A percentile compares a stretch with the other conserved stretches of the same genome.
phyloP scores from a whole-genome alignment of 768 basidiomycete species.

The Suillus cothurnatus region DNA sequence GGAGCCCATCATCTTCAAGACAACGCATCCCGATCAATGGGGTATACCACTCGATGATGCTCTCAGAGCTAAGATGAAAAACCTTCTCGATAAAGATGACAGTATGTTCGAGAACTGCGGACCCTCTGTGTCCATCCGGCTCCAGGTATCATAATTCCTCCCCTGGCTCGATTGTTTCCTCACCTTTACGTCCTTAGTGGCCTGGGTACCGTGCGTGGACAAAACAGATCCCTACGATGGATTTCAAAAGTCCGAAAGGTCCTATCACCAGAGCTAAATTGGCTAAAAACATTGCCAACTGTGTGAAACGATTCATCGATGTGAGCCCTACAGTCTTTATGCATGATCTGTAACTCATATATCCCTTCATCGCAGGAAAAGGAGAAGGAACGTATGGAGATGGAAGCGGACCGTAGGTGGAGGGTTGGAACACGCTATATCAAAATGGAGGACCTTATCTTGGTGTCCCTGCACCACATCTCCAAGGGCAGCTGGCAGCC shows the following conservation, averaged over 20 bases:
- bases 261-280: constrained; percentile 78
- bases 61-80: constrained; percentile 57
- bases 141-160: constrained; percentile 53
- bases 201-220: constrained; percentile 80
- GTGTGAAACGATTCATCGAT: constrained; percentile 66
- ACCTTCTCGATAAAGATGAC: constrained; percentile 59
- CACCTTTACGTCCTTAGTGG: constrained; percentile 51
- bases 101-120: constrained; percentile 72
- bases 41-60: constrained; percentile 70
- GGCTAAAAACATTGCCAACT: constrained; percentile 80
- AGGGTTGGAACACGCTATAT: constrained; percentile 59
- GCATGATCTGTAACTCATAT: constrained; percentile 10
- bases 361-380: constrained; percentile 43
- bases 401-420: constrained; percentile 64
- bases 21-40: constrained; percentile 51
- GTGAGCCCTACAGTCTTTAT: constrained; percentile 35
- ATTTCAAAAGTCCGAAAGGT: constrained; percentile 76
- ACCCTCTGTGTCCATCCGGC: constrained; percentile 77
- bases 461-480: constrained; percentile 82
- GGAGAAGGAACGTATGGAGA: constrained; percentile 56
- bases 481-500: constrained; percentile 85
- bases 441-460: constrained; percentile 64
- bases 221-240: constrained; percentile 80
- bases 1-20: constrained; percentile 63
- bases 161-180: not conserved